Evolutionary conservation across 306 rosid genomes (phyloP), one percentile per base, ranked within the genome.

Genomic region (Ormosia emarginata): DNA sequence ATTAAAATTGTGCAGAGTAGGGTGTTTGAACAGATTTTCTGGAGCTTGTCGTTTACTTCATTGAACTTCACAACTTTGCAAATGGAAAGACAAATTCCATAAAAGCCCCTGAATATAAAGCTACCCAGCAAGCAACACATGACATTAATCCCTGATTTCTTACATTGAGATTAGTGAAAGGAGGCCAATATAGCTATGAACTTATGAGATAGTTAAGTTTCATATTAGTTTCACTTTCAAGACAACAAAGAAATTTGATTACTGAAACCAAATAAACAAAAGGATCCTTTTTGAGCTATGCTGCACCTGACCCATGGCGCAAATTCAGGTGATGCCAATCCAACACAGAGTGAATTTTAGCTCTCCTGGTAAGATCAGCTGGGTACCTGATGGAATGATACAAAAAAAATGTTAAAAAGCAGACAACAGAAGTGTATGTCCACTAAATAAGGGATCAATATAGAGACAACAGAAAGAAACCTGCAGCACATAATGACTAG

Each of bases 241-340:
- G 13, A 68, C 68, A 87, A 43, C 4, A 17, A 3, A 32, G 2
- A 75, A 75, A 66, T 40, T 79, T 55, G 47, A 39, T 37, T 29
- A 8, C 62, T 30, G 53, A 69, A 53, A 80, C 32, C 71, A 78
- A 44, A 55, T 41, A 71, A 67, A 79, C 44, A 81, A 53, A 56
- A 64, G 65, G 61, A 30, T 55, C 74, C 32, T 67, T 44, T 57
- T 64, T n/a, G 44, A 70, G 71, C 43, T 67, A 59, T 67, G 32
- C 72, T 32, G 36, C 73, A 95, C 98, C 93, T 85, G 99, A 89
- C 17, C 99, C 94, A 8, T 10, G 87, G 43, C 97, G 97, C 87
- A 95, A 85, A 67, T 95, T 90, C 58, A 86, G 80, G 82, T 95
- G 99, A 74, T 95, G 92, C 99, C 98, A 95, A 86, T 94, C 93